A percentile compares a stretch with the other conserved stretches of the same genome.
Conservation (phyloP, 2,329 filamentous ascomycete species). For the Penicillium sp. region DNA sequence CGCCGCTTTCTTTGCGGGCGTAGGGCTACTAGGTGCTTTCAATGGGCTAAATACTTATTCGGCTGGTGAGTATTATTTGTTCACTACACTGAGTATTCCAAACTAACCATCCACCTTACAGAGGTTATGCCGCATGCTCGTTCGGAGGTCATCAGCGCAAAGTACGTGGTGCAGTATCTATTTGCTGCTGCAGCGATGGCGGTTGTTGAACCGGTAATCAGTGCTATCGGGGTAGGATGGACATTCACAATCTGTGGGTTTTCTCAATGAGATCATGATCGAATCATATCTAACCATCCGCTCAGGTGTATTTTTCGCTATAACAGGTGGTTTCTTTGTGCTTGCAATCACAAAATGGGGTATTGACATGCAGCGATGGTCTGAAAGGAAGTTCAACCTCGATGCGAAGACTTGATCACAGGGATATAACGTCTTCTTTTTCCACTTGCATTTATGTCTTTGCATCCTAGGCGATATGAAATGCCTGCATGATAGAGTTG, state of each 20-base stretch:
- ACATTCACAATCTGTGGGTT: conserved; percentile 67
- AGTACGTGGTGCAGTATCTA: conserved; percentile 75
- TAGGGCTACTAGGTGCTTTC: conserved; percentile 71
- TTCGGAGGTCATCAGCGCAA: conserved; percentile 75
- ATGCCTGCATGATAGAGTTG: neutral
- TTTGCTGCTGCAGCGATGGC: conserved; percentile 70
- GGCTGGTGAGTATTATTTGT: conserved; percentile 24
- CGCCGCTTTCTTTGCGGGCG: conserved; percentile 68
- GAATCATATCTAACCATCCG: conserved; percentile 10
- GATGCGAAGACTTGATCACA: conserved; percentile 14
- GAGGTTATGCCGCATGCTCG: conserved; percentile 49
- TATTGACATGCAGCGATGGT: conserved; percentile 36
- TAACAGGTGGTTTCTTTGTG: conserved; percentile 30
- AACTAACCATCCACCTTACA: neutral
- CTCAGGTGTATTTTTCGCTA: conserved; percentile 29
- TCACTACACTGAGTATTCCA: neutral
- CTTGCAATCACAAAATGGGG: conserved; percentile 32
- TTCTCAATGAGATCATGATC: conserved; percentile 22
- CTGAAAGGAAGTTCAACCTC: conserved; percentile 25
- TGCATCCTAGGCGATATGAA: neutral
- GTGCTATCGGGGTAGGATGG: conserved; percentile 74
- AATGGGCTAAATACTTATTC: conserved; percentile 71
- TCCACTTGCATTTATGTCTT: conserved; percentile 1
- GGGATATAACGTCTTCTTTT: neutral
- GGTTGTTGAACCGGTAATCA: conserved; percentile 67